Percentiles rank a stretch among this genome's conserved stretches.
Evolutionary conservation across 495 filamentous ascomycete genomes (phyloP).

Genomic region (Penicillium parvum): DNA sequence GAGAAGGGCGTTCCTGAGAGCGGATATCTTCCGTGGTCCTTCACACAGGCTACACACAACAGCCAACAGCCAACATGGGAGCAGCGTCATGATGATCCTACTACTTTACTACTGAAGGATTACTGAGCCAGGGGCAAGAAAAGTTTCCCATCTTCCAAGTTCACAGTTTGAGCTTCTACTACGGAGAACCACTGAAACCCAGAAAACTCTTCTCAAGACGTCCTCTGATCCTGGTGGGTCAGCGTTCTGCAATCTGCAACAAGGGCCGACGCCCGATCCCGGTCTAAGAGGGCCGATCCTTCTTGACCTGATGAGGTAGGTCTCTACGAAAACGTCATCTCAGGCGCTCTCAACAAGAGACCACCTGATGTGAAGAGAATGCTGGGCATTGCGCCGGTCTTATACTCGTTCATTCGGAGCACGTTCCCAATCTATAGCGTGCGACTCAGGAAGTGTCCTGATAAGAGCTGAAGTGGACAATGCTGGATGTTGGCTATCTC

Average conservation of each 20-base stretch:
- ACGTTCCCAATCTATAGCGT: neutral
- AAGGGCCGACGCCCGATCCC: slow-evolving; percentile 10
- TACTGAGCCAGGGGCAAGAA: too few species aligned
- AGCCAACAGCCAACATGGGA: too few species aligned
- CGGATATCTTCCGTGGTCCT: slow-evolving; percentile 13
- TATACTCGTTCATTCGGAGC: slow-evolving; percentile 11
- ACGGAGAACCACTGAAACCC: slow-evolving; percentile 4
- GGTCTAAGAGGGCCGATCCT: slow-evolving; percentile 8
- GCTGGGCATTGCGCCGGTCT: too few species aligned
- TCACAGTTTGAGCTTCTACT: too few species aligned
- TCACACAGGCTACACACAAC: slow-evolving; percentile 7
- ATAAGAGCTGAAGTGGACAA: slow-evolving; percentile 11
- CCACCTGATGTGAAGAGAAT: too few species aligned
- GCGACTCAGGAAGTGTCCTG: neutral
- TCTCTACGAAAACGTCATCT: too few species aligned
- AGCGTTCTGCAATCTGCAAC: slow-evolving; percentile 12
- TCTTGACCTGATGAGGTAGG: slow-evolving; percentile 6
- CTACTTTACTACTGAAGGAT: too few species aligned
- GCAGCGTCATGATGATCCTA: too few species aligned
- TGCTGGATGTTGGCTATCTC: slow-evolving; percentile 1
- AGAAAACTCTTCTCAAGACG: slow-evolving; percentile 16
- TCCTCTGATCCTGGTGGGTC: slow-evolving; percentile 16
- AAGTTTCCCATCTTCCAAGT: too few species aligned
- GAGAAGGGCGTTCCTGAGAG: slow-evolving; percentile 16
- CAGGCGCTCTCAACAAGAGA: too few species aligned